Conservation (phyloP, 2,329 filamentous ascomycete genomes). For the Huntiella decipiens region DNA sequence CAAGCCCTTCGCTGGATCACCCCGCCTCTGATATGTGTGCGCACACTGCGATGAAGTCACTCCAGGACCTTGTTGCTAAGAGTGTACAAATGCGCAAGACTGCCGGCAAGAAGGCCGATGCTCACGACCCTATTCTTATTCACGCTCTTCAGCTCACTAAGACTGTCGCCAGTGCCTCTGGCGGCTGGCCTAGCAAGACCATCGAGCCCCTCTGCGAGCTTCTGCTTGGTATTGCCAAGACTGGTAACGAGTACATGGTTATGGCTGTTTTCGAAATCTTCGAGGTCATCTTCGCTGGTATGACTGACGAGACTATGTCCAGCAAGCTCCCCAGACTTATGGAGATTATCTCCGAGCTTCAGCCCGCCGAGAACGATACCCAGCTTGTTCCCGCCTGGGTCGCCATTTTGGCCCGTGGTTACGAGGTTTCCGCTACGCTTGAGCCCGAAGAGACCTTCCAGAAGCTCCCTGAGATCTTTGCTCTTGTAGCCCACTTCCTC, state of each 20-base stretch:
- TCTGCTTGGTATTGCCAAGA: slow-evolving; percentile 70
- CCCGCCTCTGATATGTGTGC: slow-evolving; percentile 93
- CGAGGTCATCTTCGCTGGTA: slow-evolving; percentile 84
- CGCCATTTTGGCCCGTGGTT: slow-evolving; percentile 81
- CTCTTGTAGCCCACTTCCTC: slow-evolving; percentile 61
- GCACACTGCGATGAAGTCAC: slow-evolving; percentile 64
- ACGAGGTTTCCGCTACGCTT: slow-evolving; percentile 80
- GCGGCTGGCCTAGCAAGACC: slow-evolving; percentile 91
- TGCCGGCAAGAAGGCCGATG: slow-evolving; percentile 35
- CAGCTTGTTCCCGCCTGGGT: slow-evolving; percentile 93
- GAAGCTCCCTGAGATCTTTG: slow-evolving; percentile 72
- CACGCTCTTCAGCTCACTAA: slow-evolving; percentile 86
- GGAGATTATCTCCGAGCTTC: slow-evolving; percentile 79
- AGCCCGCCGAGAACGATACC: slow-evolving; percentile 81
- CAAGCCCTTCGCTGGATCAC: slow-evolving; percentile 82
- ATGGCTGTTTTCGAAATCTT: slow-evolving; percentile 96
- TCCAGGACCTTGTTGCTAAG: slow-evolving; percentile 53
- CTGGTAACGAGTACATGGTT: slow-evolving; percentile 85
- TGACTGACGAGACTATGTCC: slow-evolving; percentile 75
- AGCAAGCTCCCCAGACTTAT: slow-evolving; percentile 76
- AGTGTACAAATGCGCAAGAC: slow-evolving; percentile 42
- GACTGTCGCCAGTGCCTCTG: slow-evolving; percentile 66
- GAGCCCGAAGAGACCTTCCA: slow-evolving; percentile 81
- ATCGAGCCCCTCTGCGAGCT: slow-evolving; percentile 84
- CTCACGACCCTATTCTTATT: slow-evolving; percentile 67